Evolutionary conservation across 2,329 filamentous ascomycete species (phyloP).

Genomic region (Neospermospora avenae): DNA sequence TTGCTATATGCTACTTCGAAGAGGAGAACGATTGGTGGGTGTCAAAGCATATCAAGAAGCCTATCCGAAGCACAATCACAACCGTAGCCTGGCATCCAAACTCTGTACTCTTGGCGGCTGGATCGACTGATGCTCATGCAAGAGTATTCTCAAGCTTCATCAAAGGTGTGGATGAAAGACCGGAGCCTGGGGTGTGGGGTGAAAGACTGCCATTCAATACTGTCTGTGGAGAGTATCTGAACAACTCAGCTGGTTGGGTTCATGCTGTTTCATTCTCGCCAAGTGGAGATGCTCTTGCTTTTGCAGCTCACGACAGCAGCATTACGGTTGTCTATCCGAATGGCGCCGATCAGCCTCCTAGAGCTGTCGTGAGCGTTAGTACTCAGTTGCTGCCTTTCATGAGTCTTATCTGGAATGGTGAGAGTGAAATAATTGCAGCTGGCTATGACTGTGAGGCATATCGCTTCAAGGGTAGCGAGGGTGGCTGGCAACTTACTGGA

Average conservation of each 20-base stretch:
- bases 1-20: slow-evolving; percentile 97
- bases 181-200: slow-evolving; percentile 87
- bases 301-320: slow-evolving; percentile 92
- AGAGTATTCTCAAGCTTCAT: slow-evolving; percentile 94
- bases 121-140: slow-evolving; percentile 95
- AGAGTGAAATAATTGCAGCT: slow-evolving; percentile 91
- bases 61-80: slow-evolving; percentile 94
- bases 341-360: slow-evolving; percentile 84
- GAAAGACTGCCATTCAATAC: slow-evolving; percentile 97
- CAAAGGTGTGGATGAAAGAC: slow-evolving; percentile 86
- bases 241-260: slow-evolving; percentile 95
- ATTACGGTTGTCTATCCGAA: slow-evolving; percentile 95
- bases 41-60: slow-evolving; percentile 98
- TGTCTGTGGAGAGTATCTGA: slow-evolving; percentile 93
- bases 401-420: slow-evolving; percentile 86
- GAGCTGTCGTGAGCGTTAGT: slow-evolving; percentile 83
- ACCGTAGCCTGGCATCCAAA: slow-evolving; percentile 97
- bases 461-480: slow-evolving; percentile 74
- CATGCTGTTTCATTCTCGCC: slow-evolving; percentile 93
- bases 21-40: slow-evolving; percentile 99
- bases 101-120: slow-evolving; percentile 88
- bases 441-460: slow-evolving; percentile 90
- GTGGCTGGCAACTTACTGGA: slow-evolving; percentile 80
- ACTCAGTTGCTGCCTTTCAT: slow-evolving; percentile 91
- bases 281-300: slow-evolving; percentile 87